Base-by-base conservation (phyloP, 2,329 filamentous ascomycete species). In the Aspergillus proliferans region DNA sequence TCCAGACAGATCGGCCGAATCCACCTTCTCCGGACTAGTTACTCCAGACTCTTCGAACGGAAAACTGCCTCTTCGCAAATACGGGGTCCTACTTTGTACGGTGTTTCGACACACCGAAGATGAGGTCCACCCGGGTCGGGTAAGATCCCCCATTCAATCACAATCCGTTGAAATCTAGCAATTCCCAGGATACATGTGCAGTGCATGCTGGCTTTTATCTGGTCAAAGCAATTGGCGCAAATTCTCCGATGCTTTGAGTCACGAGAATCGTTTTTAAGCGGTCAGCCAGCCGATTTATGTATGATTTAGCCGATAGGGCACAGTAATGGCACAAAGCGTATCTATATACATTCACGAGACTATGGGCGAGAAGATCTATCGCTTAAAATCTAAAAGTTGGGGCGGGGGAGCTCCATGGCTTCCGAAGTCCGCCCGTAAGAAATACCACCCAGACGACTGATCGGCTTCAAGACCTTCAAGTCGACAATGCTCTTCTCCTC, bases 361-460 rank as follows among this genome's bases (percentile, higher is more conserved):
- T 10, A 4, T 38, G 34, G 18, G 8, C n/a, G 34, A 40, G 10
- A 14, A 21, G 26, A 30, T 30, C 26, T 30, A 30, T 30, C 26
- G 26, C 10, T 10, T 30, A 18, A 21, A 18, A 14, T 49, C 49
- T 57, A 61, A 22, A 62, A 63, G 9, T 59, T 50, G 2, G 63
- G 64, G 34, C 65, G 53, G 18, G 78, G 81, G 21, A 95, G 69
- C 74, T 95, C 90, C 22, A 88, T 71, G 0, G 74, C 85, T 54
- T 91, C 83, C 0, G 79, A 83, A 0, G 80, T 74, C 40, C 90
- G 78, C 0, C 79, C 86, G 65, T 95, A 97, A 0, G 86, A 86
- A 59, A 96, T 94, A 1, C 92, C 92, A 22, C 92, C 92, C 21
- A 96, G 62, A 34, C 92, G 81, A 55, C 82, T 82, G 14, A 95